Evolutionary conservation across 345 rosid species (phyloP), one percentile per base, ranked within the genome.

Genomic region (Aquilaria sinensis): DNA sequence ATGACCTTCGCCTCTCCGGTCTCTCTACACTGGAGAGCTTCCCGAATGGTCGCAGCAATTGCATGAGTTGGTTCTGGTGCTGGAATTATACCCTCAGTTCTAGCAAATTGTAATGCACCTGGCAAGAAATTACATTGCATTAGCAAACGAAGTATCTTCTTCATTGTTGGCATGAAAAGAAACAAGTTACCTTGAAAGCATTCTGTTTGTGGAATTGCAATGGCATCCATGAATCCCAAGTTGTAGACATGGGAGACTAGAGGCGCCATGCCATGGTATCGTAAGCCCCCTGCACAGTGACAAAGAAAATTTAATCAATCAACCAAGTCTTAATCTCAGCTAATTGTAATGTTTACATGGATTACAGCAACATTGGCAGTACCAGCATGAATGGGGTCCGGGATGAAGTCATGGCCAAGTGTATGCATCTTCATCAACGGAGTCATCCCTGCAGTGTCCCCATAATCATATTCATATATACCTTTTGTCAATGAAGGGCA

Each of bases 401-500:
- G 98, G 69, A 93, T 84, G 77, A 93, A 93, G 74, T 87, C 96
- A 43, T 93, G 98, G 31, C 98, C 98, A 23, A 93, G 83, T 47
- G 98, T 93, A 67, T 93, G 98, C 98, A 93, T 90, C 94, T 93
- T 93, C 98, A 90, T 86, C 81, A 93, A 69, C 43, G 98, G 98
- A 56, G 97, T 93, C 85, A 93, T 16, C 67, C 97, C 97, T 10
- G 85, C 98, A 0, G 92, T 87, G 57, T 89, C 98, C 0, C 94
- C 97, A 43, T 64, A 93, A 73, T 93, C 97, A 66, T 90, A 89
- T n/a, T 97, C 89, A 15, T 90, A 87, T 30, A 83, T 79, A 0
- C 98, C 98, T 78, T 84, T 89, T 30, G 96, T 93, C 50, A 89
- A 66, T 0, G 98, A 89, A 53, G 98, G 98, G 65, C 98, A 93